Base-by-base conservation (phyloP, 805 yeast species). In the Spathaspora boniae region DNA sequence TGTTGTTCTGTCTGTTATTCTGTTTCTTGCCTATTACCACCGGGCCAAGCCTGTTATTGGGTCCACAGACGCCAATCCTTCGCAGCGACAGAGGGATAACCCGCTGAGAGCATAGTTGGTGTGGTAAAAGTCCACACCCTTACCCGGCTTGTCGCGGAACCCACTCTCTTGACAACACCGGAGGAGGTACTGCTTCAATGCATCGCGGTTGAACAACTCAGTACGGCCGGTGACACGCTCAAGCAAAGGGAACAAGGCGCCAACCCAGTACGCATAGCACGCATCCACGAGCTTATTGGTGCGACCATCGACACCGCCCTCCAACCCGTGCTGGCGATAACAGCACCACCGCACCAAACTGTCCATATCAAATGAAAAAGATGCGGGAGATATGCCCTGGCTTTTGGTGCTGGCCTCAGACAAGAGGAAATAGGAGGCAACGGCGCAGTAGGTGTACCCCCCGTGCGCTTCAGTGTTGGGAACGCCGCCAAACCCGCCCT, bases 191-290 rank as follows among this genome's bases (percentile, higher is more conserved):
- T 74, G 70, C 36, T 69, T 74, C 29, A 91, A 60, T 1, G 75
- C 78, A 7, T 70, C 64, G 41, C 88, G 72, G 40, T 79, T 68
- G 41, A 82, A 63, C 51, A 39, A 72, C 16, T 28, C 24, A 0
- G 22, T 40, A 16, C 14, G 42, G 37, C 38, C 43, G 1, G 46
- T 24, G 1, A 81, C 62, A 0, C 73, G 63, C 40, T 85, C 93
- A 4, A 87, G 40, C 23, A 86, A 57, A 0, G 86, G 78, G 43
- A 72, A 66, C 25, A 81, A 55, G 0, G 87, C 94, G 2, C 98
- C 98, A 2, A 88, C 82, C 98, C 98, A 93, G 57, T 83, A 91
- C 52, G 91, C 78, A 56, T 93, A 93, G 58, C 98, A 93, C 0
- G 95, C 96, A 55, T 93, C 98, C 1, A 93, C 98, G 21, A 93